Base-by-base conservation (phyloP, 2,329 filamentous ascomycete genomes). In the Ceratocystiopsis sp. region DNA sequence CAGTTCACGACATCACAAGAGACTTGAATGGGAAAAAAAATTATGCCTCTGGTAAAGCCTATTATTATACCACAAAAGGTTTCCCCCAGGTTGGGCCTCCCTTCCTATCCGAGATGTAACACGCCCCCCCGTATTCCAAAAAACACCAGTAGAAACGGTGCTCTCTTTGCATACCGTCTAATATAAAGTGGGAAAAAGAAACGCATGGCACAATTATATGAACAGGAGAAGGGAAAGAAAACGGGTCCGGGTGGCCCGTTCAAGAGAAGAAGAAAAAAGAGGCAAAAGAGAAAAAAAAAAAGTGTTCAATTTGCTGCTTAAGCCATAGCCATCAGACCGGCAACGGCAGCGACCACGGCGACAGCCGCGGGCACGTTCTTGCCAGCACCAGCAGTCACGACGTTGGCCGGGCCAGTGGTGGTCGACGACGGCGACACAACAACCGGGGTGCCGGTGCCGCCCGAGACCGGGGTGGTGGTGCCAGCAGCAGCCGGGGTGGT, bases 241-340 rank as follows among this genome's bases (percentile, higher is more conserved):
- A 4, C 4, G 21, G 21, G 21, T 4, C 4, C 4, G 21, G 21
- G 21, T 8, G 21, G 21, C 4, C 21, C 21, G 21, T 21, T 8
- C 21, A 21, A 8, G 16, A 18, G 19, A 5, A 40, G 12, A 35
- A 35, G 8, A 34, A 42, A 42, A 34, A 37, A 37, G 17, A 36
- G 3, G 14, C 12, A 42, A 38, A 21, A 33, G 35, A 39, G 29
- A 43, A 13, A 39, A n/a, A 16, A 35, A 35, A 38, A 35, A 21
- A 18, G 21, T 29, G 29, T 19, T 11, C 19, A 25, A 11, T 4
- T 16, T 15, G 18, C 8, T 4, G 10, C 33, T 35, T 54, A 65
- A 47, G 64, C 46, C 18, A 66, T 53, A 37, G 56, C 62, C 21
- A 64, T 41, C 14, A 55, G 59, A 37, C 61, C 63, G 15, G 60